phyloP scores from a whole-genome alignment of 2,329 filamentous ascomycete genomes.

The Curvularia hawaiiensis region DNA sequence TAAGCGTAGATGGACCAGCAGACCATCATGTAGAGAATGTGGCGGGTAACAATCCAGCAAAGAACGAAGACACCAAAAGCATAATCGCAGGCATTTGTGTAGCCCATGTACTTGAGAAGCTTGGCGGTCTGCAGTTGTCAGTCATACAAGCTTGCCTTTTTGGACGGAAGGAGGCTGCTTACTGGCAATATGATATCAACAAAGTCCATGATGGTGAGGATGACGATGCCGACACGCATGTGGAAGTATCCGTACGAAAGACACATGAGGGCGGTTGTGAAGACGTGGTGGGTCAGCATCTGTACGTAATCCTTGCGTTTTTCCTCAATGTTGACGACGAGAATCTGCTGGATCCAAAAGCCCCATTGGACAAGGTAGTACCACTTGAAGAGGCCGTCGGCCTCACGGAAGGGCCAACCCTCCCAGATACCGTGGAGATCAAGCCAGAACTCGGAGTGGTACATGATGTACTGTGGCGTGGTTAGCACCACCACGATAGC shows the following conservation, averaged over 20 bases:
- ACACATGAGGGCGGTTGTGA: conserved; percentile 81
- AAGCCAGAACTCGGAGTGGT: conserved; percentile 76
- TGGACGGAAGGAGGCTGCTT: conserved; percentile 4
- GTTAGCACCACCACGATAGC: conserved; percentile 18
- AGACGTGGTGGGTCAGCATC: conserved; percentile 93
- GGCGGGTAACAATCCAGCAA: conserved; percentile 82
- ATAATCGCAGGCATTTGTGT: conserved; percentile 70
- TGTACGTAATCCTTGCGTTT: conserved; percentile 93
- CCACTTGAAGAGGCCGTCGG: conserved; percentile 76
- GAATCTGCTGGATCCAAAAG: conserved; percentile 93
- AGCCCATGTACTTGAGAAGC: conserved; percentile 85
- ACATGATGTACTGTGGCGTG: conserved; percentile 73
- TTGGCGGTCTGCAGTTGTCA: conserved; percentile 73
- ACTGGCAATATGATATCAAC: conserved; percentile 89
- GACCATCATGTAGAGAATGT: conserved; percentile 77
- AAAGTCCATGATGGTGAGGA: conserved; percentile 91
- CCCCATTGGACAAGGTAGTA: conserved; percentile 90
- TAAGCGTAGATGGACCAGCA: conserved; percentile 82
- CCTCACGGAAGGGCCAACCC: conserved; percentile 79
- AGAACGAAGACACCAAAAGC: conserved; percentile 86
- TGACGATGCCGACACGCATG: conserved; percentile 85
- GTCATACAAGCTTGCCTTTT: background rate
- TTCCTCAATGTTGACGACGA: conserved; percentile 94
- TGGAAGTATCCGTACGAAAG: conserved; percentile 86
- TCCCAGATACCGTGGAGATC: conserved; percentile 81